phyloP scores from a whole-genome alignment of 805 yeast genomes.

The Jamesozyma jinghongensis region DNA sequence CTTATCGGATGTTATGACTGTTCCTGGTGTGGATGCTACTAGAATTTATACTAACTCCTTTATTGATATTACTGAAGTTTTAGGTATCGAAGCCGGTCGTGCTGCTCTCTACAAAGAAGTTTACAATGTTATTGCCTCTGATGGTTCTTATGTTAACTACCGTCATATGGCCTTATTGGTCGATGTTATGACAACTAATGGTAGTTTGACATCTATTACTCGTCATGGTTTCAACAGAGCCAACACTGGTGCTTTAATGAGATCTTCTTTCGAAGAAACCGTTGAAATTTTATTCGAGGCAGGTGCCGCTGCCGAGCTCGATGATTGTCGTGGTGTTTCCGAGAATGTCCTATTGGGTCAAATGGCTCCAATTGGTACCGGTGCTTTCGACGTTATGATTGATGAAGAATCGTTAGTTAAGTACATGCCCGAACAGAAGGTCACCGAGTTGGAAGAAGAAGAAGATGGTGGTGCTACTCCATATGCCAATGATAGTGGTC shows the following conservation, averaged over 20 bases:
- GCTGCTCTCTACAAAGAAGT: constrained; percentile 89
- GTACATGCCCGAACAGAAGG: constrained; percentile 36
- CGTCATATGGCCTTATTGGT: constrained; percentile 97
- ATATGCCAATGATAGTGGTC: constrained; percentile 58
- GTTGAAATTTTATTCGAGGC: constrained; percentile 97
- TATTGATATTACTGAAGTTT: constrained; percentile 86
- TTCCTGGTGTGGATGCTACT: constrained; percentile 86
- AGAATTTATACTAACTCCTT: constrained; percentile 94
- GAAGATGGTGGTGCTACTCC: constrained; percentile 87
- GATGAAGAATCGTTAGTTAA: constrained; percentile 77
- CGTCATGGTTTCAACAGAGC: constrained; percentile 99
- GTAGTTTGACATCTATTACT: constrained; percentile 96
- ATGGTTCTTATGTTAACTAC: constrained; percentile 98
- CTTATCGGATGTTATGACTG: constrained; percentile 87
- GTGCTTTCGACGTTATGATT: constrained; percentile 90
- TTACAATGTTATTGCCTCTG: constrained; percentile 95
- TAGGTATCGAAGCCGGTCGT: constrained; percentile 98
- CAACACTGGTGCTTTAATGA: constrained; percentile 98
- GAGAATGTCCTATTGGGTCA: constrained; percentile 97
- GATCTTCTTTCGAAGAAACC: constrained; percentile 98
- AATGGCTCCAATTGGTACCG: constrained; percentile 98
- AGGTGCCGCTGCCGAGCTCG: constrained; percentile 95
- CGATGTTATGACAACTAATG: constrained; percentile 97
- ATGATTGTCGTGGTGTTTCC: constrained; percentile 97
- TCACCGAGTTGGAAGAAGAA: constrained; percentile 34